These are phyloP conservation scores for Cryptococcus sp. DNA, from an alignment of 1,284 basidiomycete species.

Conservation along the genomic window DNA sequence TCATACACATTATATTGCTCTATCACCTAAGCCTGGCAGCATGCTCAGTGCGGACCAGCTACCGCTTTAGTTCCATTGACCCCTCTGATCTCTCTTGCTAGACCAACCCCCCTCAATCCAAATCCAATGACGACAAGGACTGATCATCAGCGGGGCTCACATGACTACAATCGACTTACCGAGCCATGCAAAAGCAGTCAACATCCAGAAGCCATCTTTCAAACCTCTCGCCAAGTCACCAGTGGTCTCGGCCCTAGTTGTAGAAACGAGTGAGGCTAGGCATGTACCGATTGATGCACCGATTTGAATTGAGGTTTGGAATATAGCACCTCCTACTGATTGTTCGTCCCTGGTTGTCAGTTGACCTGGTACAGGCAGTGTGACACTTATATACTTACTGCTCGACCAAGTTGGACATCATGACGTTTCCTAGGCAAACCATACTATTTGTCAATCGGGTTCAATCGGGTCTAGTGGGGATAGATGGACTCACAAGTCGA, in stretches of 20 bases:
- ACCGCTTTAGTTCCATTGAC: background rate
- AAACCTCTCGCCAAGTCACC: slow-evolving; percentile 17
- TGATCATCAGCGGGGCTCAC: background rate
- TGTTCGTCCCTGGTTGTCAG: slow-evolving; percentile 21
- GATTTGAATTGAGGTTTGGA: slow-evolving; percentile 30
- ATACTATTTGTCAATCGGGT: slow-evolving; percentile 11
- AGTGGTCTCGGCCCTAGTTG: slow-evolving; percentile 7
- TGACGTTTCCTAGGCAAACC: slow-evolving; percentile 28
- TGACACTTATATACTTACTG: slow-evolving; percentile 11
- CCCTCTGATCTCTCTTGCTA: slow-evolving; percentile 16
- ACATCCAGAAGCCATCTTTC: slow-evolving; percentile 22
- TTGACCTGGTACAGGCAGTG: background rate
- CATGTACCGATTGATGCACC: slow-evolving; percentile 28
- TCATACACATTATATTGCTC: background rate
- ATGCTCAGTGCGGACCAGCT: background rate
- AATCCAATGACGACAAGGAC: slow-evolving; percentile 9
- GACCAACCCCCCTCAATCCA: slow-evolving; percentile 12
- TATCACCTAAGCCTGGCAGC: background rate
- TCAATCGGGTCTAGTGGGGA: background rate
- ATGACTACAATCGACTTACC: slow-evolving; percentile 3
- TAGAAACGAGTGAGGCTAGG: slow-evolving; percentile 16
- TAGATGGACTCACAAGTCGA: slow-evolving; percentile 21
- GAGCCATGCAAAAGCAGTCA: slow-evolving; percentile 19
- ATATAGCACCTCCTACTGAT: slow-evolving; percentile 30
- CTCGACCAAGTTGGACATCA: slow-evolving; percentile 32